Percentiles rank a stretch among this genome's conserved stretches.
These are phyloP conservation scores for Trichoderma koningii DNA, from an alignment of 2,329 filamentous ascomycete species.

Conservation along the genomic window DNA sequence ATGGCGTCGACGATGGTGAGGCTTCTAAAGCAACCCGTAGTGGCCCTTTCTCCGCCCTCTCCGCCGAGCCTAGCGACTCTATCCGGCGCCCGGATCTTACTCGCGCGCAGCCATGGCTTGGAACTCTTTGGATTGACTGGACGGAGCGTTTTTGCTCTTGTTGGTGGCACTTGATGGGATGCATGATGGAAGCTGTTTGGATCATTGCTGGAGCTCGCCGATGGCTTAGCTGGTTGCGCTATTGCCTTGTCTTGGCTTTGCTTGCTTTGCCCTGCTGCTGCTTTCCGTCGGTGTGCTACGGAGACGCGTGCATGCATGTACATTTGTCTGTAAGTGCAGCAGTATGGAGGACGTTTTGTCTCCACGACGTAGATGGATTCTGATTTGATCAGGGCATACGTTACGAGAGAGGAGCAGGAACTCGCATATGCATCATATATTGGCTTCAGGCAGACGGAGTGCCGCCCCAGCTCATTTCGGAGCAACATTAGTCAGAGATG, in stretches of 20 bases:
- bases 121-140: no score
- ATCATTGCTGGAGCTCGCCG: neutral
- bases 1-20: slow-evolving; percentile 10
- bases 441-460: neutral
- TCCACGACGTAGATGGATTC: neutral
- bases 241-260: slow-evolving; percentile 17
- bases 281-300: slow-evolving; percentile 20
- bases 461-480: slow-evolving; percentile 9
- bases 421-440: neutral
- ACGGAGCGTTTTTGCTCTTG: neutral
- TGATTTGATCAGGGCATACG: neutral
- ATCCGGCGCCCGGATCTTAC: slow-evolving; percentile 21
- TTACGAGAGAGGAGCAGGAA: no score
- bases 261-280: slow-evolving; percentile 16
- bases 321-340: neutral
- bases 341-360: neutral
- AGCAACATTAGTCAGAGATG: slow-evolving; percentile 19
- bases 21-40: slow-evolving; percentile 10
- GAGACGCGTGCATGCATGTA: neutral
- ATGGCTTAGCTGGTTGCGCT: neutral
- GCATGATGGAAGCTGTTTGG: no score
- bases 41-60: slow-evolving; percentile 9
- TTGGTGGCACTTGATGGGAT: no score
- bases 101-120: slow-evolving; percentile 1
- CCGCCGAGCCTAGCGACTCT: slow-evolving; percentile 13